Base-by-base conservation (phyloP, 2,329 filamentous ascomycete species). In the Mycosphaerella arachidis region DNA sequence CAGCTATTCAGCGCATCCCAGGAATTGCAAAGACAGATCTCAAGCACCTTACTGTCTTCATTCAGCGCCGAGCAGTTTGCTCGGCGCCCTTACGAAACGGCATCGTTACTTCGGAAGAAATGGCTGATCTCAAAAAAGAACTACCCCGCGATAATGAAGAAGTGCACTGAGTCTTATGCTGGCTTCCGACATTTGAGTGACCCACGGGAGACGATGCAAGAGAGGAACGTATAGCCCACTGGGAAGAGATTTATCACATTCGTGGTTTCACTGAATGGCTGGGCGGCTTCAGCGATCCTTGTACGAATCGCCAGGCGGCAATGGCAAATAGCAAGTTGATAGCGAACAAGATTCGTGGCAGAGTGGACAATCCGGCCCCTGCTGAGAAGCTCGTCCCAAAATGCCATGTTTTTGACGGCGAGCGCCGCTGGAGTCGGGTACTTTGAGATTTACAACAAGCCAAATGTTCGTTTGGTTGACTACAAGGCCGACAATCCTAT, bases 61-160 rank as follows among this genome's bases (percentile, higher is more conserved):
- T n/a, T 71, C 84, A 88, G 66, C 79, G 86, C 12, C 88, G 85
- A 0, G 86, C 86, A 0, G 89, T 88, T 18, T 74, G 68, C 68
- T 68, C 73, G 20, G 67, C 68, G 18, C 67, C 67, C 58, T 59
- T 58, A 57, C 60, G 52, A 60, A 65, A 64, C 64, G 62, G 63
- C 63, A 27, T 55, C 59, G 66, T 54, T 46, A 60, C n/a, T 59
- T 70, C 46, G 63, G 71, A 48, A 60, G 64, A 62, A 30, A 61
- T 57, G 68, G 66, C 46, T 60, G 61, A 58, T 55, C 69, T 58
- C 66, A 68, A 51, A 57, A 68, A 56, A n/a, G 59, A 67, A 48
- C 65, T 72, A 63, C 27, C 54, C 67, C 61, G 20, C 57, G 65
- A 35, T 75, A 12, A 71, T 61, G 63, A 71, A 46, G 71, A 69